A percentile compares a stretch with the other conserved stretches of the same genome.
phyloP scores from a whole-genome alignment of 331 rosid genomes.

The Malus hybrid region DNA sequence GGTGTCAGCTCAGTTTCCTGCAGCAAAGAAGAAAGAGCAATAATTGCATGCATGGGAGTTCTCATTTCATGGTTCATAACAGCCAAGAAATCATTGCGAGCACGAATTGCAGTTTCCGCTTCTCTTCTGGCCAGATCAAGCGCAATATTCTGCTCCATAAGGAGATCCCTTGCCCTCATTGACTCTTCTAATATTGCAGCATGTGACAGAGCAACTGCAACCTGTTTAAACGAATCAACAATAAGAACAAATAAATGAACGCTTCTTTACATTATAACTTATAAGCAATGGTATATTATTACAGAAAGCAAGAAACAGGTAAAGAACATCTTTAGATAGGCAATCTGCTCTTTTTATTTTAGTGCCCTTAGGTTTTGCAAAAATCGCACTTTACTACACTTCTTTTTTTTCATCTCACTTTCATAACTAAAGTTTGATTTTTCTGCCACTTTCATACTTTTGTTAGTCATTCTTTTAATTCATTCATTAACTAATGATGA shows the following conservation, averaged over 20 bases:
- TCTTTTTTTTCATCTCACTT: too few species aligned
- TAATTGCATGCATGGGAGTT: conserved; percentile 98
- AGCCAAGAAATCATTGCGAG: conserved; percentile 97
- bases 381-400: too few species aligned
- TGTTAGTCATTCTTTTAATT: too few species aligned
- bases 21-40: conserved; percentile 89
- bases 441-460: too few species aligned
- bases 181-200: conserved; percentile 93
- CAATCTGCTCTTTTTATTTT: background rate
- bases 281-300: background rate
- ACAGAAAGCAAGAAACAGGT: background rate
- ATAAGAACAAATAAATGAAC: background rate
- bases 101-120: conserved; percentile 98
- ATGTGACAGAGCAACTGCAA: conserved; percentile 99
- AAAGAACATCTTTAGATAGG: background rate
- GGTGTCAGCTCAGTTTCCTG: conserved; percentile 91
- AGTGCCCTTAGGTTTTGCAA: too few species aligned
- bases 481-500: too few species aligned
- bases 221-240: conserved; percentile 34
- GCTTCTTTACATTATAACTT: background rate
- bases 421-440: too few species aligned
- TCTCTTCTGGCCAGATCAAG: conserved; percentile 96
- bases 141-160: conserved; percentile 89
- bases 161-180: conserved; percentile 92
- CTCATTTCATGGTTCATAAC: conserved; percentile 99